phyloP scores from a whole-genome alignment of 1,139 yeast genomes.

The Kodamaea sp. region DNA sequence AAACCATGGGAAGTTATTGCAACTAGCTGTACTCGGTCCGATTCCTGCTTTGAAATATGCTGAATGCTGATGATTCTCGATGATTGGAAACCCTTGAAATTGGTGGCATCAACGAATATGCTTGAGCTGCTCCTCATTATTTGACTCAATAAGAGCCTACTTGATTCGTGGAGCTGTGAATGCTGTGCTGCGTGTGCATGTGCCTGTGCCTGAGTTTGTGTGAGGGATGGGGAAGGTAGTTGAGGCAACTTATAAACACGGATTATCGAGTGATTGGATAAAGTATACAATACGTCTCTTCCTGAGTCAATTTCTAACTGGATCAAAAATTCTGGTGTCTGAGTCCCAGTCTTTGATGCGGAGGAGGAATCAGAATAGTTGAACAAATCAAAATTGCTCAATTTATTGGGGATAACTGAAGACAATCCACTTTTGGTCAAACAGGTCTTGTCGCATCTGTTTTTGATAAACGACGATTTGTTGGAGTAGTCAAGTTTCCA shows the following conservation, averaged over 20 bases:
- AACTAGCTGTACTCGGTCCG: conserved; percentile 69
- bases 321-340: conserved; percentile 54
- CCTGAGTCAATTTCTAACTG: conserved; percentile 76
- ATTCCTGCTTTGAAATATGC: conserved; percentile 63
- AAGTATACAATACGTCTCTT: conserved; percentile 74
- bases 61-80: conserved; percentile 64
- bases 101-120: conserved; percentile 47
- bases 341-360: conserved; percentile 13
- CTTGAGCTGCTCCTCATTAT: conserved; percentile 61
- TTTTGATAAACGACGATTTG: conserved; percentile 84
- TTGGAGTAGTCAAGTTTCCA: conserved; percentile 91
- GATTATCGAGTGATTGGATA: conserved; percentile 81
- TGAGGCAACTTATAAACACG: conserved; percentile 64
- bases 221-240: conserved; percentile 10
- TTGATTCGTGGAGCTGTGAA: conserved; percentile 35
- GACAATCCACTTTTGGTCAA: conserved; percentile 69
- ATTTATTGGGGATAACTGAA: conserved; percentile 53
- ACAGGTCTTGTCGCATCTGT: conserved; percentile 80
- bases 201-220: conserved; percentile 16
- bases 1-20: conserved; percentile 89
- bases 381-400: conserved; percentile 48
- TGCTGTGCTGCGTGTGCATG: conserved; percentile 23
- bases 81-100: conserved; percentile 44
- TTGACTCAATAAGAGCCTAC: conserved; percentile 47
- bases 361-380: conserved; percentile 24